Conservation (phyloP, 345 rosid species). For the Stellera chamaejasme region DNA sequence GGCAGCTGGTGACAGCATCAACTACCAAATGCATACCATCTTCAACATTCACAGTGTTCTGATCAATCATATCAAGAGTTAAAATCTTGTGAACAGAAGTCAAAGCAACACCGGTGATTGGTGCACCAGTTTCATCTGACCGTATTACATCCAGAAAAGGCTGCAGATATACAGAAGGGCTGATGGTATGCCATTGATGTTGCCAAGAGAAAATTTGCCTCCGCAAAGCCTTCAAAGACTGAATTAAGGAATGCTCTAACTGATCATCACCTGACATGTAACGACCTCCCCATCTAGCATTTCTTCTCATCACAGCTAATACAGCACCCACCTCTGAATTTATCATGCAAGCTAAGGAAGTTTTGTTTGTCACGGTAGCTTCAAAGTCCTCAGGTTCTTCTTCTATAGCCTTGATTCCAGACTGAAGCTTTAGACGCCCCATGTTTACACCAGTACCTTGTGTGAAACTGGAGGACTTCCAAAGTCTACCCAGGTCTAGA, state of each 20-base stretch:
- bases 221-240: conserved; percentile 75
- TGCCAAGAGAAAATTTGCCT: conserved; percentile 83
- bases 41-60: conserved; percentile 65
- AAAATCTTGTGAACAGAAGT: conserved; percentile 87
- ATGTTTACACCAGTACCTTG: conserved; percentile 27
- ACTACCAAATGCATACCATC: conserved; percentile 92
- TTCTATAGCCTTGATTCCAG: conserved; percentile 86
- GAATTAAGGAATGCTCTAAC: conserved; percentile 84
- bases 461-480: conserved; percentile 22
- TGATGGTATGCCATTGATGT: conserved; percentile 80
- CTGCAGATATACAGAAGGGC: conserved; percentile 75
- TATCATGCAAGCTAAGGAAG: conserved; percentile 71
- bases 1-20: conserved; percentile 94
- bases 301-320: conserved; percentile 95
- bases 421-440: conserved; percentile 88
- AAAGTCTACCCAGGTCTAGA: conserved; percentile 9
- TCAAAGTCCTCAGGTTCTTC: conserved; percentile 94
- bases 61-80: conserved; percentile 71
- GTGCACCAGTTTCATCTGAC: conserved; percentile 94
- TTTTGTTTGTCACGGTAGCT: conserved; percentile 38
- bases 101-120: conserved; percentile 85
- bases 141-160: conserved; percentile 89
- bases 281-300: conserved; percentile 96
- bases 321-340: conserved; percentile 90
- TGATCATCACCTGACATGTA: conserved; percentile 94